These are phyloP conservation scores for Farysia itapuensis DNA, from an alignment of 1,284 basidiomycete genomes.

Conservation along the genomic window DNA sequence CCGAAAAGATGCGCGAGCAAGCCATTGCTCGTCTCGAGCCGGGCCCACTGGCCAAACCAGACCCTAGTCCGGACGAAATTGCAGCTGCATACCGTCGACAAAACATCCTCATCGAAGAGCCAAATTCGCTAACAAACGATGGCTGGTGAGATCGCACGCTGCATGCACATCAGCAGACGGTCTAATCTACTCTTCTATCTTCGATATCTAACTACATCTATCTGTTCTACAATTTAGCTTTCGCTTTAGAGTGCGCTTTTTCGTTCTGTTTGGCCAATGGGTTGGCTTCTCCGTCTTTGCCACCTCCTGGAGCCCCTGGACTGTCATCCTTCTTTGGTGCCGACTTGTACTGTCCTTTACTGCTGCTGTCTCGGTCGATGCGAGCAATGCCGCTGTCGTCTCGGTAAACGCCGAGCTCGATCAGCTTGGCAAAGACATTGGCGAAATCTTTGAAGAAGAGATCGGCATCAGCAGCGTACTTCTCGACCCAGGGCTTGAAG, in stretches of 20 bases:
- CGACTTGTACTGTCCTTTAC: constrained; percentile 50
- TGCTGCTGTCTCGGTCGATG: constrained; percentile 45
- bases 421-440: constrained; percentile 59
- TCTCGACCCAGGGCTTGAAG: constrained; percentile 58
- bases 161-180: too few relatives aligned
- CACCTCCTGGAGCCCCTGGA: constrained; percentile 32
- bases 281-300: constrained; percentile 40
- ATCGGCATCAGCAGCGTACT: constrained; percentile 64
- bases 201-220: neutral
- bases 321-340: constrained; percentile 50
- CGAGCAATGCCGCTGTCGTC: constrained; percentile 56
- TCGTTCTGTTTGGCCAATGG: constrained; percentile 31
- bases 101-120: constrained; percentile 10
- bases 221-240: constrained; percentile 21
- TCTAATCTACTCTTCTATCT: too few relatives aligned
- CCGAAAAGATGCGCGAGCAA: constrained; percentile 15
- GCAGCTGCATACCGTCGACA: constrained; percentile 8
- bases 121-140: constrained; percentile 1
- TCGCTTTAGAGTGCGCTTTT: constrained; percentile 4
- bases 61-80: constrained; percentile 14
- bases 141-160: constrained; percentile 12
- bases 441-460: constrained; percentile 66
- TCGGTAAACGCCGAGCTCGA: constrained; percentile 59
- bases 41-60: constrained; percentile 16
- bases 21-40: neutral